Evolutionary conservation across 2,329 filamentous ascomycete species (phyloP).

Genomic region (Fusarium coffeatum): DNA sequence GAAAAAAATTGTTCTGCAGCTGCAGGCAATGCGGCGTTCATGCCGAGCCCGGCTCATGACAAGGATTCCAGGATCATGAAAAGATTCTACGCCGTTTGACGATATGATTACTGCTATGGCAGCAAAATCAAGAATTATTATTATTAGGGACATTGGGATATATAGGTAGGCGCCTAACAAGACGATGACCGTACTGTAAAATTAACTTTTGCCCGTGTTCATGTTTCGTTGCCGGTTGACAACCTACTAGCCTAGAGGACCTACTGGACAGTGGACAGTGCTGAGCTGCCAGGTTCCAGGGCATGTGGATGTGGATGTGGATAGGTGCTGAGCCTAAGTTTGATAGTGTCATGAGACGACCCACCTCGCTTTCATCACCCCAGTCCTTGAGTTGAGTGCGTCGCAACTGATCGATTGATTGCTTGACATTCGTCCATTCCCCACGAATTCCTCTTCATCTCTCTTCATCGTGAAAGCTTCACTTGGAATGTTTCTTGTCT

Average conservation of each 20-base stretch:
- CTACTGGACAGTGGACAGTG: slow-evolving; percentile 1
- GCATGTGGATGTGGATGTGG: slow-evolving; percentile 5
- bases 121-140: neutral
- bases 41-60: slow-evolving; percentile 21
- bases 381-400: slow-evolving; percentile 35
- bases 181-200: neutral
- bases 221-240: slow-evolving; percentile 7
- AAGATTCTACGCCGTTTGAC: slow-evolving; percentile 9
- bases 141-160: neutral
- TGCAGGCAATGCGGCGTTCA: slow-evolving; percentile 6
- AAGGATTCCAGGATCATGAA: slow-evolving; percentile 24
- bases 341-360: slow-evolving; percentile 42
- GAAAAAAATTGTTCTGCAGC: neutral
- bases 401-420: slow-evolving; percentile 9
- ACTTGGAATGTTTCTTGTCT: slow-evolving; percentile 40
- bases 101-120: neutral
- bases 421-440: slow-evolving; percentile 42
- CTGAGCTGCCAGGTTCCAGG: slow-evolving; percentile 4
- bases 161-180: neutral
- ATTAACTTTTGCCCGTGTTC: slow-evolving; percentile 2
- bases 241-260: slow-evolving; percentile 3
- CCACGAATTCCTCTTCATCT: slow-evolving; percentile 37
- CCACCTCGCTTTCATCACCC: slow-evolving; percentile 38
- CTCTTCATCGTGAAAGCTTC: slow-evolving; percentile 30
- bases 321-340: slow-evolving; percentile 36